Evolutionary conservation across 2,329 filamentous ascomycete genomes (phyloP).

Genomic region (Fusarium heterosporum): DNA sequence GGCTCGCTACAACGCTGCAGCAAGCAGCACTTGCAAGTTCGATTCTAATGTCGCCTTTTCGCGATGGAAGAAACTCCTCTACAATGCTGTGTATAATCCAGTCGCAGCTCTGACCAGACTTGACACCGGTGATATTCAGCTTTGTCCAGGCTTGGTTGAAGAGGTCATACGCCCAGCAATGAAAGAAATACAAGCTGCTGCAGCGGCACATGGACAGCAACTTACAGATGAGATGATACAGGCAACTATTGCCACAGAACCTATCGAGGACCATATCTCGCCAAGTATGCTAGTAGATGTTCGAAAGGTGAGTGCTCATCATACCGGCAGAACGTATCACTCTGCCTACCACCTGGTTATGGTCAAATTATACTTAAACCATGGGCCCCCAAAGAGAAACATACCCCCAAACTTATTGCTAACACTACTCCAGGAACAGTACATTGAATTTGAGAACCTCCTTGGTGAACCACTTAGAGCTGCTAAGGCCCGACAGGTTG

Average conservation of each 20-base stretch:
- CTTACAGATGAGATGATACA: conserved; percentile 42
- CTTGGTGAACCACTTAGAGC: conserved; percentile 43
- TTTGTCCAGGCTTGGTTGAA: conserved; percentile 42
- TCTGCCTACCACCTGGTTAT: neutral
- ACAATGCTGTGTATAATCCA: conserved; percentile 44
- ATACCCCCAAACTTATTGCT: neutral
- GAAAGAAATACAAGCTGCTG: conserved; percentile 40
- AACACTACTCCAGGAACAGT: conserved; percentile 36
- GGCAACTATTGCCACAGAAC: conserved; percentile 38
- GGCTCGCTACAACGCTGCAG: conserved; percentile 37
- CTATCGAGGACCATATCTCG: conserved; percentile 40
- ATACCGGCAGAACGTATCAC: neutral
- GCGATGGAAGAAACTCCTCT: conserved; percentile 44
- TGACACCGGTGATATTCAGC: conserved; percentile 44
- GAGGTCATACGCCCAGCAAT: conserved; percentile 42
- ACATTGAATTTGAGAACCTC: conserved; percentile 44
- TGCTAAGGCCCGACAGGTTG: conserved; percentile 32
- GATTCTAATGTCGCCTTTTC: conserved; percentile 42
- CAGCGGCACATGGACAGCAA: conserved; percentile 40
- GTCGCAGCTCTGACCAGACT: conserved; percentile 37
- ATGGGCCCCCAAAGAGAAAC: neutral
- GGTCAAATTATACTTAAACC: neutral
- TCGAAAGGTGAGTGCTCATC: conserved; percentile 29
- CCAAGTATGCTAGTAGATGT: conserved; percentile 45
- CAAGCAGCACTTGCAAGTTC: conserved; percentile 33